Evolutionary conservation across 2,329 filamentous ascomycete species (phyloP).

Genomic region (Fonsecaea monophora): DNA sequence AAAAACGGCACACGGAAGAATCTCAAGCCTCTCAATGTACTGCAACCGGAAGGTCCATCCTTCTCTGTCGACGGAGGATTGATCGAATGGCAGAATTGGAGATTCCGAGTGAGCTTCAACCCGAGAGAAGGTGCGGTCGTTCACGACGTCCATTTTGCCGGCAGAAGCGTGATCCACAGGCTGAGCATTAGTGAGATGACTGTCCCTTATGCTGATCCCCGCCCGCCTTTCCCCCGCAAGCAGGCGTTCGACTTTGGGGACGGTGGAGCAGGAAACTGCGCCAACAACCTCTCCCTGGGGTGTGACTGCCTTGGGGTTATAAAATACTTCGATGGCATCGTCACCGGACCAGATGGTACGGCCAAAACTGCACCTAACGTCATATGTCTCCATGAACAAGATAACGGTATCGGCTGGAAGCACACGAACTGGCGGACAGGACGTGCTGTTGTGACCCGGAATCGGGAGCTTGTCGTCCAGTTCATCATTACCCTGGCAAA

Average conservation of each 20-base stretch:
- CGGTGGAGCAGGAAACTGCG: conserved; percentile 68
- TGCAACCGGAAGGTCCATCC: conserved; percentile 72
- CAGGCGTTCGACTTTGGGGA: conserved; percentile 77
- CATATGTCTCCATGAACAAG: conserved; percentile 72
- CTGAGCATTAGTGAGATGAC: conserved; percentile 73
- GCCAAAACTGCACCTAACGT: conserved; percentile 63
- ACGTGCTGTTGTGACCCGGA: conserved; percentile 66
- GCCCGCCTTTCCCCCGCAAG: conserved; percentile 71
- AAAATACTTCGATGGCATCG: conserved; percentile 68
- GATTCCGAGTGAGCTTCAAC: conserved; percentile 71
- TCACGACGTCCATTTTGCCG: conserved; percentile 72
- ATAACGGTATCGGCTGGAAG: conserved; percentile 73
- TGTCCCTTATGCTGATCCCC: conserved; percentile 71
- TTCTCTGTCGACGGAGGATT: conserved; percentile 63
- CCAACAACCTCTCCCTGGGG: conserved; percentile 71
- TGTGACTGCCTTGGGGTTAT: conserved; percentile 74
- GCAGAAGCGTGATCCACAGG: conserved; percentile 69
- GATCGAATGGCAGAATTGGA: conserved; percentile 72
- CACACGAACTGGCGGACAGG: conserved; percentile 72
- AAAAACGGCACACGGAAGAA: conserved; percentile 57
- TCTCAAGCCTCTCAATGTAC: conserved; percentile 73
- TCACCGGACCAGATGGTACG: conserved; percentile 61
- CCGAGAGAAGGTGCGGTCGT: conserved; percentile 67
- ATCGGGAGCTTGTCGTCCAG: conserved; percentile 69
- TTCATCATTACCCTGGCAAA: conserved; percentile 73